Percentiles rank a stretch among this genome's conserved stretches.
These are phyloP conservation scores for Brettanomyces bruxellensis DNA, from an alignment of 805 yeast genomes.

Conservation along the genomic window DNA sequence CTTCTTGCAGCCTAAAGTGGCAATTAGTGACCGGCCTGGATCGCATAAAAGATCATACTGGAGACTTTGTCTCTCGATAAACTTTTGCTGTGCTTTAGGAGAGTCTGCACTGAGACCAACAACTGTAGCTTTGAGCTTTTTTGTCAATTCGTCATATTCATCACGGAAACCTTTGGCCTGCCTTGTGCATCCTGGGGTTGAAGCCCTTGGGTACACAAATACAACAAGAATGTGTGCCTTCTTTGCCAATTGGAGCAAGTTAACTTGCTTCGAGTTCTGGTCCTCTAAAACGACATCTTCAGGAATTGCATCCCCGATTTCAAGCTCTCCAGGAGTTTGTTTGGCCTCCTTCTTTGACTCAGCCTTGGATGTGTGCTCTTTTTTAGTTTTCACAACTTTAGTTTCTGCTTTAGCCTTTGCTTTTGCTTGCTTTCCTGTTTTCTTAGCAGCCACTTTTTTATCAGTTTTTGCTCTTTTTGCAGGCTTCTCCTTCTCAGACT, in stretches of 20 bases:
- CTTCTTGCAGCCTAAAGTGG: conserved; percentile 76
- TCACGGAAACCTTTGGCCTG: conserved; percentile 88
- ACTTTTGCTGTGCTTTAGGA: conserved; percentile 69
- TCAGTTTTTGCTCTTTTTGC: neutral
- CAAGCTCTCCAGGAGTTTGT: neutral
- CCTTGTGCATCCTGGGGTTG: conserved; percentile 93
- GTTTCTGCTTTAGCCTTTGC: neutral
- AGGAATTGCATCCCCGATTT: neutral
- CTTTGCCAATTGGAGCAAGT: conserved; percentile 18
- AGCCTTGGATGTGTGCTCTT: neutral
- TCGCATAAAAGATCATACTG: conserved; percentile 73
- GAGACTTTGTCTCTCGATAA: conserved; percentile 63
- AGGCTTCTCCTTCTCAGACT: neutral
- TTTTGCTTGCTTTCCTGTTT: neutral
- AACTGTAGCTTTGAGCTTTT: conserved; percentile 43
- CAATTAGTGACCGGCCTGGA: conserved; percentile 60
- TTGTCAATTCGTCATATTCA: conserved; percentile 39
- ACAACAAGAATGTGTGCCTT: conserved; percentile 37
- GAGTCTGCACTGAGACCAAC: conserved; percentile 80
- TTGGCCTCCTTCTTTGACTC: too few species aligned
- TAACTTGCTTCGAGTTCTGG: conserved; percentile 38
- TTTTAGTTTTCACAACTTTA: neutral
- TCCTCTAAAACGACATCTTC: conserved; percentile 23
- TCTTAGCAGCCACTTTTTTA: neutral
- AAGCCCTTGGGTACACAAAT: conserved; percentile 84